phyloP scores from a whole-genome alignment of 169 alveolate species.

The Eimeria sp. region DNA sequence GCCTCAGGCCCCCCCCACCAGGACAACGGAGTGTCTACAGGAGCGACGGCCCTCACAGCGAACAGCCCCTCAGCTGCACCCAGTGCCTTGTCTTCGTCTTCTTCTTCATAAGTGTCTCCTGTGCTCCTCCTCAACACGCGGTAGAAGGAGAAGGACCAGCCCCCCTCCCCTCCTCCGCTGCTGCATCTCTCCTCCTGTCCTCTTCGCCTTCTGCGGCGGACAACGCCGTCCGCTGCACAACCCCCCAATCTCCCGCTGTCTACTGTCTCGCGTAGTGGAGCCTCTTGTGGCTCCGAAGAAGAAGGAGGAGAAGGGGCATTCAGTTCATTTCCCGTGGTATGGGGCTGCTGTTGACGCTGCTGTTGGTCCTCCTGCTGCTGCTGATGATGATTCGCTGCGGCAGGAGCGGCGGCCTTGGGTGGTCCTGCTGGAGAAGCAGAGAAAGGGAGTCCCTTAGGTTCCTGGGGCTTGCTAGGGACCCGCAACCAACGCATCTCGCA shows the following conservation, averaged over 20 bases:
- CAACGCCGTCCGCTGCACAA: neutral
- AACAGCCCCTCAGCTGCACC: neutral
- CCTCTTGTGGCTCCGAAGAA: neutral
- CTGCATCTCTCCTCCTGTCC: conserved; percentile 3
- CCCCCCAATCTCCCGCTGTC: neutral
- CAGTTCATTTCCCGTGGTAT: neutral
- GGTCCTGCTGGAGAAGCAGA: neutral
- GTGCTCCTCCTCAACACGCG: conserved; percentile 15
- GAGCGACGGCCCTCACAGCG: neutral
- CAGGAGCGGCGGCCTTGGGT: neutral
- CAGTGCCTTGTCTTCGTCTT: neutral
- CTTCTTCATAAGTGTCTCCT: conserved; percentile 4
- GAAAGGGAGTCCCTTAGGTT: neutral
- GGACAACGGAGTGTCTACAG: neutral
- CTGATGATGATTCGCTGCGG: neutral
- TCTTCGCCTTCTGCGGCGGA: neutral
- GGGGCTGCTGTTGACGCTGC: too few species aligned
- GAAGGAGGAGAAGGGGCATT: neutral
- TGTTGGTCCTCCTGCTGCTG: neutral
- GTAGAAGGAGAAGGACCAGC: neutral
- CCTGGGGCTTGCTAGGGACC: neutral
- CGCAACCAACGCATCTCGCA: conserved; percentile 35
- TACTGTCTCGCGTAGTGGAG: neutral
- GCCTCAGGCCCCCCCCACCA: conserved; percentile 70
- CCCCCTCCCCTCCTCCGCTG: neutral